Evolutionary conservation across 2,329 filamentous ascomycete genomes (phyloP).

Genomic region (Thelonectria blattea): DNA sequence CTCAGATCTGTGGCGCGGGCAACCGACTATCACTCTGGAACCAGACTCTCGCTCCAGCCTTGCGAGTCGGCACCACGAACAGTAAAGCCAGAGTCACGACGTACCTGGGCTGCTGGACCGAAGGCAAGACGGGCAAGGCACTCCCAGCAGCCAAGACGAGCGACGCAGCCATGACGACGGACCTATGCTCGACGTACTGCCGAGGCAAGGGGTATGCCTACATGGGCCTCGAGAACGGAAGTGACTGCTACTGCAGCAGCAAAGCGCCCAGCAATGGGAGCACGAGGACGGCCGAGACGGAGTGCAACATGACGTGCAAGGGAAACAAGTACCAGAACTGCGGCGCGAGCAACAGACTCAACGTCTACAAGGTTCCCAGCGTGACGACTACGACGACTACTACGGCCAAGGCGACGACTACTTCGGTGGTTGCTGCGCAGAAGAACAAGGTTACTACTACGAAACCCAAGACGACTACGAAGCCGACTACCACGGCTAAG

Average conservation of each 20-base stretch:
- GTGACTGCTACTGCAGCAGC: constrained; percentile 30
- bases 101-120: constrained; percentile 31
- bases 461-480: background rate
- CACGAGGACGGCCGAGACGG: constrained; percentile 15
- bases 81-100: constrained; percentile 5
- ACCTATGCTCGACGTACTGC: constrained; percentile 27
- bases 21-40: constrained; percentile 34
- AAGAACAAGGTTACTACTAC: background rate
- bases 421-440: background rate
- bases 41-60: constrained; percentile 5
- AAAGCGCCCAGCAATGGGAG: constrained; percentile 25
- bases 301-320: constrained; percentile 25
- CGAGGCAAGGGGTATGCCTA: constrained; percentile 22
- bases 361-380: constrained; percentile 23
- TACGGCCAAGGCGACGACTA: background rate
- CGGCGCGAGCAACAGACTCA: constrained; percentile 22
- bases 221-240: constrained; percentile 27
- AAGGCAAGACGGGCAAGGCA: constrained; percentile 18
- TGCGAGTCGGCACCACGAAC: background rate
- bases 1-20: constrained; percentile 29
- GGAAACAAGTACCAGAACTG: constrained; percentile 26
- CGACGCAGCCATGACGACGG: constrained; percentile 24
- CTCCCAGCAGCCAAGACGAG: constrained; percentile 21
- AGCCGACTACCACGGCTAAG: background rate
- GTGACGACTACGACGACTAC: background rate